Percentiles rank a stretch among this genome's conserved stretches.
Evolutionary conservation across 768 basidiomycete genomes (phyloP).

Genomic region (Mycena olivaceomarginata): DNA sequence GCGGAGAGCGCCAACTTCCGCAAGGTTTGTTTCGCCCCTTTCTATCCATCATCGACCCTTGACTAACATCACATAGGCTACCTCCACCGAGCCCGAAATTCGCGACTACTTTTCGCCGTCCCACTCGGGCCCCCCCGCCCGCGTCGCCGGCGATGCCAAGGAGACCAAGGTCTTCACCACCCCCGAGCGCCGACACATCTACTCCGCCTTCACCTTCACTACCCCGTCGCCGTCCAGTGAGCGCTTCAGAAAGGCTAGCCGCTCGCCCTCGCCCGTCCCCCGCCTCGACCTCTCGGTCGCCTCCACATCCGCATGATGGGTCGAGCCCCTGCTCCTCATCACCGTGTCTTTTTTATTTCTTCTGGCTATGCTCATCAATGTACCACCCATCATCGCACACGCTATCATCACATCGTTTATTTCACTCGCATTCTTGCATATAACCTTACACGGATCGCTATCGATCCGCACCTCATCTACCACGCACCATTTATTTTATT

Average conservation of each 20-base stretch:
- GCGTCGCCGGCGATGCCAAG: slow-evolving; percentile 47
- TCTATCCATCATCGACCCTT: slow-evolving; percentile 20
- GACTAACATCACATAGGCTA: slow-evolving; percentile 60
- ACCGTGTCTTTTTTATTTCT: not conserved
- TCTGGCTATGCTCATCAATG: slow-evolving; percentile 39
- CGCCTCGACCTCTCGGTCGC: slow-evolving; percentile 43
- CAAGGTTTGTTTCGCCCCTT: slow-evolving; percentile 63
- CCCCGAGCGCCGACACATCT: slow-evolving; percentile 83
- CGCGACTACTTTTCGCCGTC: slow-evolving; percentile 71
- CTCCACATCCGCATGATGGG: slow-evolving; percentile 20
- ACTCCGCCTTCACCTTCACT: slow-evolving; percentile 86
- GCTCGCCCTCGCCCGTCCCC: slow-evolving; percentile 47
- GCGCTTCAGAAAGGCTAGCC: slow-evolving; percentile 68
- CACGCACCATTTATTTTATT: slow-evolving; percentile 20
- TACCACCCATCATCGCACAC: slow-evolving; percentile 42
- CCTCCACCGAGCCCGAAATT: slow-evolving; percentile 74
- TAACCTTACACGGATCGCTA: slow-evolving; percentile 16
- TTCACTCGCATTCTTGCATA: slow-evolving; percentile 28
- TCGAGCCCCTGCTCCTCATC: slow-evolving; percentile 34
- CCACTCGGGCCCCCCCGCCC: slow-evolving; percentile 54
- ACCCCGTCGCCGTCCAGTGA: slow-evolving; percentile 80
- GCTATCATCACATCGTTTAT: slow-evolving; percentile 39
- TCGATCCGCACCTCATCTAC: slow-evolving; percentile 25
- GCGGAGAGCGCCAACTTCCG: slow-evolving; percentile 62
- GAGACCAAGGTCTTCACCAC: slow-evolving; percentile 74